phyloP scores from a whole-genome alignment of 2,329 filamentous ascomycete genomes.

The Orbilia blumenaviensis region DNA sequence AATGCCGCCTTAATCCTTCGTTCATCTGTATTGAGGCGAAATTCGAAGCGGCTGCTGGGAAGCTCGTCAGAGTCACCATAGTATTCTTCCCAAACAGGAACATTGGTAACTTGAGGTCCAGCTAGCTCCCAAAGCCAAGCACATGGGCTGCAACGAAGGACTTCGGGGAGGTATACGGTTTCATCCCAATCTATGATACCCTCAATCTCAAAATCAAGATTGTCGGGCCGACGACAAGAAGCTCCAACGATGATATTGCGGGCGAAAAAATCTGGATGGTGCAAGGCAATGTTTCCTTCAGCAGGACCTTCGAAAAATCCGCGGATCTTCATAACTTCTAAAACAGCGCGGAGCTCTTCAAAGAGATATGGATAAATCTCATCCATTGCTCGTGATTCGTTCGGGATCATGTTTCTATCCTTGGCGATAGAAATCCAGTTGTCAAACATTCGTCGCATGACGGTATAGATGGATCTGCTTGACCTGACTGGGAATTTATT shows the following conservation, averaged over 20 bases:
- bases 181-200: slow-evolving; percentile 48
- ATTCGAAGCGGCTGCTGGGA: slow-evolving; percentile 35
- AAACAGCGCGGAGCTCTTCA: slow-evolving; percentile 4
- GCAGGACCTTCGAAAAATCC: slow-evolving; percentile 21
- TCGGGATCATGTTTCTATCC: background rate
- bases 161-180: slow-evolving; percentile 22
- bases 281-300: slow-evolving; percentile 16
- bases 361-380: slow-evolving; percentile 17
- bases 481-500: slow-evolving; percentile 16
- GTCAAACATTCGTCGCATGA: slow-evolving; percentile 38
- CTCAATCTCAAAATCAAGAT: slow-evolving; percentile 33
- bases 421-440: slow-evolving; percentile 15
- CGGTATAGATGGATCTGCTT: slow-evolving; percentile 4
- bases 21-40: slow-evolving; percentile 41
- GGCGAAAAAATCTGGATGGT: slow-evolving; percentile 46
- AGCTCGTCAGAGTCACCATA: slow-evolving; percentile 49
- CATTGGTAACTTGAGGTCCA: slow-evolving; percentile 26
- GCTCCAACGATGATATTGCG: slow-evolving; percentile 49
- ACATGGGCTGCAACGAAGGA: slow-evolving; percentile 36
- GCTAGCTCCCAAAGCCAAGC: slow-evolving; percentile 45
- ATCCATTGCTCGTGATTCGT: background rate
- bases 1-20: slow-evolving; percentile 34
- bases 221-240: slow-evolving; percentile 31
- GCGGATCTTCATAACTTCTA: slow-evolving; percentile 38
- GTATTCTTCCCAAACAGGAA: slow-evolving; percentile 46